Percentiles rank a stretch among this genome's conserved stretches.
These are phyloP conservation scores for Heliosperma pusillum DNA, from an alignment of 148 eudicot species.

Conservation along the genomic window DNA sequence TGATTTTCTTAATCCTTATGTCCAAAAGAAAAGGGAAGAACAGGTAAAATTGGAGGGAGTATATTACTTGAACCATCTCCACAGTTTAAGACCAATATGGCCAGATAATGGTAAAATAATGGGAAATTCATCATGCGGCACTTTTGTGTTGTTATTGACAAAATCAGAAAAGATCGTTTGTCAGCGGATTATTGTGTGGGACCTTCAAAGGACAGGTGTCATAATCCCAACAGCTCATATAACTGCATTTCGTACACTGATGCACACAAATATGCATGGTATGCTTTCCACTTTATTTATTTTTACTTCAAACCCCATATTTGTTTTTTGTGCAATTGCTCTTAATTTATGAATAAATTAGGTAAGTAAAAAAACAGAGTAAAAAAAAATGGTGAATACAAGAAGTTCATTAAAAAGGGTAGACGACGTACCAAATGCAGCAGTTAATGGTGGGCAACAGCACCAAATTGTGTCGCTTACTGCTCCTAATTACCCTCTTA, in stretches of 20 bases:
- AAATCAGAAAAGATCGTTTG: not conserved
- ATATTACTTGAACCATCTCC: no score
- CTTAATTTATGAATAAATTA: not conserved
- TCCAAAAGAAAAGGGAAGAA: no score
- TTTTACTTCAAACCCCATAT: no score
- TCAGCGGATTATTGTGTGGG: not conserved
- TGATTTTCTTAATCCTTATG: no score
- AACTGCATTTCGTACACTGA: not conserved
- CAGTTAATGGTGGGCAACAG: not conserved
- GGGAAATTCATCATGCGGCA: no score
- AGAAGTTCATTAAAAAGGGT: constrained; percentile 5
- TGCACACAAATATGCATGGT: no score
- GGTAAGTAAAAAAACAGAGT: not conserved
- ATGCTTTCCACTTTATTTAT: no score
- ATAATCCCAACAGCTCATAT: not conserved
- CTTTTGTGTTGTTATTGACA: no score
- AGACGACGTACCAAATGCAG: not conserved
- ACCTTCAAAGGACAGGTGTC: not conserved
- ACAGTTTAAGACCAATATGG: no score
- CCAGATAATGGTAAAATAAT: no score
- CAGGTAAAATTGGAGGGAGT: no score
- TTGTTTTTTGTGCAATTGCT: not conserved
- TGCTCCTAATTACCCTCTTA: not conserved
- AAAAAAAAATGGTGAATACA: constrained; percentile 5
- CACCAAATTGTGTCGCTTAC: not conserved